Conservation (phyloP, 441 rosid species). For the Gossypium schwendimanii region DNA sequence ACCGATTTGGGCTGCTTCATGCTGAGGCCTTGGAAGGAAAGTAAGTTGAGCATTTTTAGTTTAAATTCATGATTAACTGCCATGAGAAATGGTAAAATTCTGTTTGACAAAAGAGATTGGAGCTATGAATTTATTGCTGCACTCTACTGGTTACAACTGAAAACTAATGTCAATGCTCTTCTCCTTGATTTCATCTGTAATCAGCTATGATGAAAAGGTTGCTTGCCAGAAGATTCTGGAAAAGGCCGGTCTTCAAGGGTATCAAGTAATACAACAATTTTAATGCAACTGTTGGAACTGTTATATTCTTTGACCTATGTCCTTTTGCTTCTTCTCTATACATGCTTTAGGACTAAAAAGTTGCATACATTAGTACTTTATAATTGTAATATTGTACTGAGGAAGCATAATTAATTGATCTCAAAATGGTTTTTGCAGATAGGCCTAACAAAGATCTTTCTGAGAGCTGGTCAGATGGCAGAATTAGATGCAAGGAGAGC, state of each 20-base stretch:
- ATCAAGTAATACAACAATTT: conserved; percentile 51
- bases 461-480: conserved; percentile 99
- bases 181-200: conserved; percentile 17
- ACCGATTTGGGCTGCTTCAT: conserved; percentile 83
- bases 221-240: conserved; percentile 75
- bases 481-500: conserved; percentile 88
- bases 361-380: background rate
- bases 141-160: conserved; percentile 20
- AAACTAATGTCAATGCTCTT: conserved; percentile 13
- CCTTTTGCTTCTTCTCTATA: background rate
- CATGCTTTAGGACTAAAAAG: background rate
- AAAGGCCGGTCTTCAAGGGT: conserved; percentile 77
- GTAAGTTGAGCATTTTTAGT: conserved; percentile 46
- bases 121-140: conserved; percentile 10
- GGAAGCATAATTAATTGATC: conserved; percentile 17
- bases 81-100: conserved; percentile 2
- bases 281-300: background rate
- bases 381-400: background rate
- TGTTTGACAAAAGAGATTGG: conserved; percentile 9
- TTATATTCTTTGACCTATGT: background rate
- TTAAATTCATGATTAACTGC: background rate
- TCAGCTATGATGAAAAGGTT: conserved; percentile 79
- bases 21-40: conserved; percentile 68
- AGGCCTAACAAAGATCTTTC: conserved; percentile 89
- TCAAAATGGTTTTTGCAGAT: conserved; percentile 49